phyloP scores from a whole-genome alignment of 257 asterid genomes.

The Gynochthodes officinalis region DNA sequence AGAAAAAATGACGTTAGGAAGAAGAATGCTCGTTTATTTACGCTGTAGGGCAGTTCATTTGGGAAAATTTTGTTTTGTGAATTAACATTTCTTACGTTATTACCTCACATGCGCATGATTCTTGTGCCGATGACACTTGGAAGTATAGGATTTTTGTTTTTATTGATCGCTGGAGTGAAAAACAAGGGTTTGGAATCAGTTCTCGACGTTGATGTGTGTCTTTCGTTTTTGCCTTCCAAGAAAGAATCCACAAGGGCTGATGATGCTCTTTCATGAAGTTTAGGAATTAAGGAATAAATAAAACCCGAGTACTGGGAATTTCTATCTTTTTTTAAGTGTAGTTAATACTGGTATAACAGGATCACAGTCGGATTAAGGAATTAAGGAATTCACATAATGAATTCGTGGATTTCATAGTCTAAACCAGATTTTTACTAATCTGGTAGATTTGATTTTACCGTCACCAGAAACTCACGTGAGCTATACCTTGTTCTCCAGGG shows the following conservation, averaged over 20 bases:
- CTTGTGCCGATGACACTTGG: background rate
- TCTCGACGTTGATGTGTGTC: background rate
- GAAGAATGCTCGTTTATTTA: background rate
- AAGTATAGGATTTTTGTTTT: background rate
- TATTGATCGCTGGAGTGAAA: background rate
- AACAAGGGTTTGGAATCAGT: background rate
- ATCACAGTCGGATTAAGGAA: too few species aligned
- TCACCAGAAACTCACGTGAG: background rate
- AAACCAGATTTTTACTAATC: too few species aligned
- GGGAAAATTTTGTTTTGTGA: background rate
- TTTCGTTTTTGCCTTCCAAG: background rate
- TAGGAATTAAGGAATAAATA: background rate
- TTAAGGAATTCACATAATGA: too few species aligned
- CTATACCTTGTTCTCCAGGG: constrained; percentile 46
- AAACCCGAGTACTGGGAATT: too few species aligned
- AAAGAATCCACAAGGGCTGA: background rate
- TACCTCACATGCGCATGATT: too few species aligned
- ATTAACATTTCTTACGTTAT: too few species aligned
- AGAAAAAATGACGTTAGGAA: background rate
- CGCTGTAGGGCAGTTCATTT: background rate
- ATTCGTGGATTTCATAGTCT: too few species aligned
- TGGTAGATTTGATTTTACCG: background rate
- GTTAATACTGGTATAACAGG: too few species aligned
- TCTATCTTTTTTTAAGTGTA: too few species aligned
- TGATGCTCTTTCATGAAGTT: background rate